phyloP scores from a whole-genome alignment of 1,139 yeast genomes.

The Ashbya aceris region DNA sequence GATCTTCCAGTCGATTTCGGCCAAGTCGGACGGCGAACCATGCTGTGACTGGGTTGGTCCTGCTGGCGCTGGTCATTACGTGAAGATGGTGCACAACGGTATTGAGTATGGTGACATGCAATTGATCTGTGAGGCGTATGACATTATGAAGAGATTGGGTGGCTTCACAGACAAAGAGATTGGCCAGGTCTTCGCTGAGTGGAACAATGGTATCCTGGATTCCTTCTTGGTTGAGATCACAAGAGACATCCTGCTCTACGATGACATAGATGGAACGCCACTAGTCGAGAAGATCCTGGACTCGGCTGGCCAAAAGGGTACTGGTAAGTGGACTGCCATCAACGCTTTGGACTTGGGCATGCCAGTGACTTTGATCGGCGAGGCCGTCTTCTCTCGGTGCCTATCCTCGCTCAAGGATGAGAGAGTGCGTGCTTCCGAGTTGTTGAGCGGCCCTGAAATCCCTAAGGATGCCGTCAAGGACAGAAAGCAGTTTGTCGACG shows the following conservation, averaged over 20 bases:
- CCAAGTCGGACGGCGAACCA: conserved; percentile 96
- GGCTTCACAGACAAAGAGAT: conserved; percentile 86
- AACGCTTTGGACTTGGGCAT: conserved; percentile 96
- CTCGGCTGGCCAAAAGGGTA: conserved; percentile 98
- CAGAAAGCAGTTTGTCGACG: conserved; percentile 77
- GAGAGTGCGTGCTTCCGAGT: conserved; percentile 76
- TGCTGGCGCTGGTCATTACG: conserved; percentile 98
- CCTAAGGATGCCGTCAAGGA: conserved; percentile 55
- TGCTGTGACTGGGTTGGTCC: conserved; percentile 99
- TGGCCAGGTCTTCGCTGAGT: conserved; percentile 80
- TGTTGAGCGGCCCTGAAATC: conserved; percentile 69
- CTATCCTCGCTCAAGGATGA: conserved; percentile 85
- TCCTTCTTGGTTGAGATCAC: conserved; percentile 96
- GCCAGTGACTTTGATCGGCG: conserved; percentile 98
- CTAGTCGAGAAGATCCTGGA: conserved; percentile 94
- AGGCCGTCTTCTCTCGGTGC: conserved; percentile 96
- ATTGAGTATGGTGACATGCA: conserved; percentile 99
- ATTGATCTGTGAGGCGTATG: conserved; percentile 96
- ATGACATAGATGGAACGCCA: conserved; percentile 82
- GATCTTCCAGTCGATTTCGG: conserved; percentile 92
- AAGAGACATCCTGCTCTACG: conserved; percentile 84
- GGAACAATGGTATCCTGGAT: conserved; percentile 98
- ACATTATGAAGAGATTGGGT: conserved; percentile 89
- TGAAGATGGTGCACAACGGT: conserved; percentile 99
- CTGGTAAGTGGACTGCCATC: conserved; percentile 99